A percentile compares a stretch with the other conserved stretches of the same genome.
Conservation (phyloP, 345 rosid species). For the Murraya koenigii region DNA sequence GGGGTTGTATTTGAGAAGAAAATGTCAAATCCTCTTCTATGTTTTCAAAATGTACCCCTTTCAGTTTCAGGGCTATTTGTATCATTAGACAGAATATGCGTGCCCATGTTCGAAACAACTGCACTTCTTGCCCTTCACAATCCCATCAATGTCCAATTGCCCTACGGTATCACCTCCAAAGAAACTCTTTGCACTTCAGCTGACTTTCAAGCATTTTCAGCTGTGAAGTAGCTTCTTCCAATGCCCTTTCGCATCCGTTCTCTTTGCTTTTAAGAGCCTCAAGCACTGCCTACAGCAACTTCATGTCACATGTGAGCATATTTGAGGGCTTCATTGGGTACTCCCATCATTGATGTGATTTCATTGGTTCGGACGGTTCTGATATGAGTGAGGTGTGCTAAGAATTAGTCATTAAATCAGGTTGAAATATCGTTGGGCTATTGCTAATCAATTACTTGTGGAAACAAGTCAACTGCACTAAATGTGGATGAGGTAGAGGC, state of each 20-base stretch:
- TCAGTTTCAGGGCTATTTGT: conserved; percentile 30
- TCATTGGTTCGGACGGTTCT: too few relatives aligned
- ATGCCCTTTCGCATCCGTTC: conserved; percentile 14
- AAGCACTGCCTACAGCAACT: not conserved
- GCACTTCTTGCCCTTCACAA: conserved; percentile 21
- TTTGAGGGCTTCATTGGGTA: too few relatives aligned
- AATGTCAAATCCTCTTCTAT: conserved; percentile 33
- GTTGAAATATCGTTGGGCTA: too few relatives aligned
- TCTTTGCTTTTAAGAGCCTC: not conserved
- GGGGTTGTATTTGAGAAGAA: conserved; percentile 38
- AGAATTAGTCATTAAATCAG: too few relatives aligned
- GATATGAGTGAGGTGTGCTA: too few relatives aligned
- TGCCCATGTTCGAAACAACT: conserved; percentile 35
- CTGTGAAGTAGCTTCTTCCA: conserved; percentile 22
- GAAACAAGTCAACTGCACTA: too few relatives aligned
- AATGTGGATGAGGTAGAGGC: too few relatives aligned
- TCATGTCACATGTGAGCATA: not conserved
- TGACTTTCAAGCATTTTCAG: conserved; percentile 29
- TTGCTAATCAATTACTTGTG: too few relatives aligned
- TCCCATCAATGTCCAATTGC: conserved; percentile 33
- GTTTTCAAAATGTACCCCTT: conserved; percentile 35
- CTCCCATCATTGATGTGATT: too few relatives aligned
- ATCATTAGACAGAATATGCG: conserved; percentile 33
- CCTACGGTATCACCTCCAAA: conserved; percentile 30
- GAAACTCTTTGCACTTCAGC: conserved; percentile 26